Conservation (phyloP, 2,329 filamentous ascomycete species). For the Paraphoma sp. region DNA sequence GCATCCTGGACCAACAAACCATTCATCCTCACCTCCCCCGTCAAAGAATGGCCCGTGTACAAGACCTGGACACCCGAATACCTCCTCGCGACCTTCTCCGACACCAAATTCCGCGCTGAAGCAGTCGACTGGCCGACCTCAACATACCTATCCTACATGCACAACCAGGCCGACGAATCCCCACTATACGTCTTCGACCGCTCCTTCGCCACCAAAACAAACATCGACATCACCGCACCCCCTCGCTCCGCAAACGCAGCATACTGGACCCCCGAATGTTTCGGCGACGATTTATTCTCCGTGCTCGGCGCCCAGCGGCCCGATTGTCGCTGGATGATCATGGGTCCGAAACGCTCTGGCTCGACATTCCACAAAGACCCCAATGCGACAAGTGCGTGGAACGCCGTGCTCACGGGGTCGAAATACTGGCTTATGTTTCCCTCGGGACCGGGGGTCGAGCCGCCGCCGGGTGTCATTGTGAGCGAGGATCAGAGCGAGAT, state of each 20-base stretch:
- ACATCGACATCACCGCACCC: slow-evolving; percentile 58
- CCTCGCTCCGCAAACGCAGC: slow-evolving; percentile 48
- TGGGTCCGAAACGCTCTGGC: slow-evolving; percentile 85
- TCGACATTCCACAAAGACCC: slow-evolving; percentile 93
- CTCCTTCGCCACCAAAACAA: slow-evolving; percentile 86
- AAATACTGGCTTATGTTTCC: slow-evolving; percentile 99
- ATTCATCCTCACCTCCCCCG: slow-evolving; percentile 84
- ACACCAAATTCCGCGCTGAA: slow-evolving; percentile 83
- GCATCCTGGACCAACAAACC: slow-evolving; percentile 78
- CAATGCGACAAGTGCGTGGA: slow-evolving; percentile 84
- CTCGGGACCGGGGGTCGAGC: slow-evolving; percentile 64
- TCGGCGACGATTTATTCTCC: slow-evolving; percentile 85
- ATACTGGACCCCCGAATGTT: slow-evolving; percentile 84
- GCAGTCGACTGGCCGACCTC: slow-evolving; percentile 88
- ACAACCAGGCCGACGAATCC: slow-evolving; percentile 79
- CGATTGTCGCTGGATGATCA: slow-evolving; percentile 90
- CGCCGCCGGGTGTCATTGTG: slow-evolving; percentile 88
- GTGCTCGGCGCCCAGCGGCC: slow-evolving; percentile 79
- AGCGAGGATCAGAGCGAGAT: slow-evolving; percentile 91
- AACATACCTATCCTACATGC: slow-evolving; percentile 85
- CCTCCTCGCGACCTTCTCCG: slow-evolving; percentile 68
- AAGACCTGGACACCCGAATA: slow-evolving; percentile 74
- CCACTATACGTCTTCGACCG: slow-evolving; percentile 93
- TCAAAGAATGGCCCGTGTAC: slow-evolving; percentile 82
- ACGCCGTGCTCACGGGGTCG: slow-evolving; percentile 84